Base-by-base conservation (phyloP, 2,329 filamentous ascomycete genomes). In the Hypoxylon sp. region DNA sequence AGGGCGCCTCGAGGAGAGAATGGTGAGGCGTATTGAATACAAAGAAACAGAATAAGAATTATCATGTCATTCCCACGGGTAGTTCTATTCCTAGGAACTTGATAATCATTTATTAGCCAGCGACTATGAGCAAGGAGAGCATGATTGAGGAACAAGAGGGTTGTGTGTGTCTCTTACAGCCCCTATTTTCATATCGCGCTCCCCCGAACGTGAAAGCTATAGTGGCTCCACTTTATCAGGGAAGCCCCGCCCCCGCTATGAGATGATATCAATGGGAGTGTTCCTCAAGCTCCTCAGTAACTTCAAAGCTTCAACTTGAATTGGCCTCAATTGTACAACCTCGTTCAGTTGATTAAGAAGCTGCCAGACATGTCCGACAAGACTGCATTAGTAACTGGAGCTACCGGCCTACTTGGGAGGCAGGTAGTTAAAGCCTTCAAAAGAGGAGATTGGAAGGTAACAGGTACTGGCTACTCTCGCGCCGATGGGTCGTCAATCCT, bases 361-460 rank as follows among this genome's bases (percentile, higher is more conserved):
- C 30, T 32, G 1, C 9, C 48, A 32, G 48, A 62, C 2, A 82
- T 82, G 80, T 56, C 77, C 1, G 56, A 66, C 5, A 80, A 86
- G 64, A 90, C 85, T 25, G 93, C 87, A 9, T 84, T 97, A 25
- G 83, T 97, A 60, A 97, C 94, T 5, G 94, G 94, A 63, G 93
- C 93, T 38, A 95, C 92, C 19, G 94, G 94, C 60, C 85, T 97
- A 10, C 86, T 97, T 1, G 94, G 94, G 52, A 88, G 93, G 46
- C 89, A 96, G 78, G 91, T 97, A 10, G 84, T 90, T 60, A 87
- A 86, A 67, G 87, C 87, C 11, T 97, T 97, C 78, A 83, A 89
- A 59, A 80, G 85, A 62, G 85, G 84, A 30, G 84, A 86, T 38
- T 97, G 93, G 88, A 82, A 83, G n/a, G 88, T 89, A 63, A 89